phyloP scores from a whole-genome alignment of 2,329 filamentous ascomycete species.

The Penicillium sp. region DNA sequence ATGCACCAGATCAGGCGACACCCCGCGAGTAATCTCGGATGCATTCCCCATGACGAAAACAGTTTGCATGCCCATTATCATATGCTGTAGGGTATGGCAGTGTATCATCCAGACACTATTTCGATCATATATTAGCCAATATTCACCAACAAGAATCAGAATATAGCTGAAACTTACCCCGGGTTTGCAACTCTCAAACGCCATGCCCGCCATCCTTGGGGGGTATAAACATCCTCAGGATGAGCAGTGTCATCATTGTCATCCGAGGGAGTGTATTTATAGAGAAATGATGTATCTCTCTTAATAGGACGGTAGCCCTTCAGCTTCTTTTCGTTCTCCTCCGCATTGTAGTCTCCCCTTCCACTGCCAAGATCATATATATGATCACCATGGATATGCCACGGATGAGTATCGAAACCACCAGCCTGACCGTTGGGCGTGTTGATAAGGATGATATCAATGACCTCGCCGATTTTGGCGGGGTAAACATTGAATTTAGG shows the following conservation, averaged over 20 bases:
- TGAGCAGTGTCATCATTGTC: background rate
- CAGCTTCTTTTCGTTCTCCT: background rate
- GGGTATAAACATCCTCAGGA: background rate
- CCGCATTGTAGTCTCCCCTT: background rate
- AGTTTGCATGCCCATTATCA: conserved; percentile 54
- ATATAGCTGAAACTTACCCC: background rate
- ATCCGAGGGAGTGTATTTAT: background rate
- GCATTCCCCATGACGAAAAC: conserved; percentile 48
- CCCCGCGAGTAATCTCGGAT: background rate
- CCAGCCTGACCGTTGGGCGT: background rate
- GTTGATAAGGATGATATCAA: conserved; percentile 1
- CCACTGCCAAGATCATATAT: background rate
- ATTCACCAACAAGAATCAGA: too few species aligned
- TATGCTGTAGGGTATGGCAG: conserved; percentile 55
- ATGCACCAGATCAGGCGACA: background rate
- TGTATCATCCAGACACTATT: conserved; percentile 52
- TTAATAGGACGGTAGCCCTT: background rate
- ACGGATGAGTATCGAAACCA: conserved; percentile 1
- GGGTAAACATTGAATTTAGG: background rate
- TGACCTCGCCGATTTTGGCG: background rate
- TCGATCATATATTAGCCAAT: too few species aligned
- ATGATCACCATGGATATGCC: conserved; percentile 2
- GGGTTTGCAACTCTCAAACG: background rate
- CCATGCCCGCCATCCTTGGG: background rate
- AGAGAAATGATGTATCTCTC: background rate